A percentile compares a stretch with the other conserved stretches of the same genome.
Evolutionary conservation across 495 filamentous ascomycete genomes (phyloP).

Genomic region (Lepraria neglecta): DNA sequence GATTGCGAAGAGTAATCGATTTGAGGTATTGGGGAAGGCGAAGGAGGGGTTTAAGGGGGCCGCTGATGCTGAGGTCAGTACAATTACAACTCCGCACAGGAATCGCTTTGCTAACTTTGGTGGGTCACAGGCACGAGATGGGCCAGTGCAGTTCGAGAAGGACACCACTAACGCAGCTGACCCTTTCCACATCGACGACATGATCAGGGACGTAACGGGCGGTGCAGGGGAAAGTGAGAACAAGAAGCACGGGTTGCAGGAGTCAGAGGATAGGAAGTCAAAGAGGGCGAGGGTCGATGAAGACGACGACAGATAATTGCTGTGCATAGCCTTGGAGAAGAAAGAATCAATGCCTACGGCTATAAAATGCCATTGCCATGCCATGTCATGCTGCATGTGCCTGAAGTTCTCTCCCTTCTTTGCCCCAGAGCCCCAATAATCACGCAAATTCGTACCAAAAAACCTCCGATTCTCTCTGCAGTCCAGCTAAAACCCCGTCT

Average conservation of each 20-base stretch:
- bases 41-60: constrained; percentile 84
- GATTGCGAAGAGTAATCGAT: constrained; percentile 75
- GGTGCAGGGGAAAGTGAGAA: constrained; percentile 42
- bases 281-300: constrained; percentile 81
- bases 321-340: background rate
- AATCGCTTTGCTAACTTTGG: constrained; percentile 28
- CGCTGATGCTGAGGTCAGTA: constrained; percentile 73
- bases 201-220: constrained; percentile 73
- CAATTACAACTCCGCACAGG: constrained; percentile 14
- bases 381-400: too few relatives aligned
- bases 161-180: constrained; percentile 57
- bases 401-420: too few relatives aligned
- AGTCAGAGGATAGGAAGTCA: constrained; percentile 54
- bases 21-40: constrained; percentile 81
- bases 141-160: constrained; percentile 98
- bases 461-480: too few relatives aligned
- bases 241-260: constrained; percentile 82
- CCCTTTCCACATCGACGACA: constrained; percentile 88
- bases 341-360: too few relatives aligned
- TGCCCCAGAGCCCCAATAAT: too few relatives aligned
- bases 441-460: too few relatives aligned
- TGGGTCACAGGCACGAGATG: constrained; percentile 58
- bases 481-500: too few relatives aligned
- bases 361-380: too few relatives aligned
- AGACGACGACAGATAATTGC: constrained; percentile 40